Conservation (phyloP, 1,139 yeast genomes). For the Blastobotrys petasosporus region DNA sequence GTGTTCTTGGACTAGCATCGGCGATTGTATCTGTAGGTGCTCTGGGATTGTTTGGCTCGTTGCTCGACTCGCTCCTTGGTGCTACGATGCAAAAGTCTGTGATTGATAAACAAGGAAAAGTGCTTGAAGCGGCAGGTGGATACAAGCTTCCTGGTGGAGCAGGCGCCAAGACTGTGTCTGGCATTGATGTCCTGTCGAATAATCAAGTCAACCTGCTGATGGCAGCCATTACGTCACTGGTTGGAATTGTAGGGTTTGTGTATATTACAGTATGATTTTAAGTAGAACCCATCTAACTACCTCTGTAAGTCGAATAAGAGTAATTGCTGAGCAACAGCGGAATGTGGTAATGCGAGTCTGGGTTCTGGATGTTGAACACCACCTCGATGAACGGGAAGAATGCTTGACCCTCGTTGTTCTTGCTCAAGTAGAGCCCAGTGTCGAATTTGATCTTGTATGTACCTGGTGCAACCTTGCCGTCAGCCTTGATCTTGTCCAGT, state of each 20-base stretch:
- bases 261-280: neutral
- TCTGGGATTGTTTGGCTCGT: constrained; percentile 39
- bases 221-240: constrained; percentile 32
- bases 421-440: constrained; percentile 58
- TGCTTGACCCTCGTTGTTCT: constrained; percentile 29
- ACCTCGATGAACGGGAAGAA: constrained; percentile 86
- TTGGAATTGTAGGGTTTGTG: constrained; percentile 24
- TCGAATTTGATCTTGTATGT: constrained; percentile 69
- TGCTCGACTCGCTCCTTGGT: constrained; percentile 43
- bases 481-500: constrained; percentile 29
- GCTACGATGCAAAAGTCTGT: constrained; percentile 39
- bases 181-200: constrained; percentile 34
- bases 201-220: constrained; percentile 40
- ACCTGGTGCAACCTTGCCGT: constrained; percentile 45
- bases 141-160: constrained; percentile 22
- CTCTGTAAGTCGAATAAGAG: constrained; percentile 85
- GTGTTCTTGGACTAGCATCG: constrained; percentile 14
- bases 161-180: constrained; percentile 23
- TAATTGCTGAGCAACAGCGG: constrained; percentile 77
- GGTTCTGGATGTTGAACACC: constrained; percentile 54
- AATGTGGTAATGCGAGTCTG: constrained; percentile 77
- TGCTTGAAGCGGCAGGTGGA: constrained; percentile 42
- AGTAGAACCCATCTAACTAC: constrained; percentile 41
- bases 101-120: constrained; percentile 34
- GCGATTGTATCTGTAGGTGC: constrained; percentile 31